Conservation (phyloP, 331 rosid genomes). For the Phaseolus coccineus region DNA sequence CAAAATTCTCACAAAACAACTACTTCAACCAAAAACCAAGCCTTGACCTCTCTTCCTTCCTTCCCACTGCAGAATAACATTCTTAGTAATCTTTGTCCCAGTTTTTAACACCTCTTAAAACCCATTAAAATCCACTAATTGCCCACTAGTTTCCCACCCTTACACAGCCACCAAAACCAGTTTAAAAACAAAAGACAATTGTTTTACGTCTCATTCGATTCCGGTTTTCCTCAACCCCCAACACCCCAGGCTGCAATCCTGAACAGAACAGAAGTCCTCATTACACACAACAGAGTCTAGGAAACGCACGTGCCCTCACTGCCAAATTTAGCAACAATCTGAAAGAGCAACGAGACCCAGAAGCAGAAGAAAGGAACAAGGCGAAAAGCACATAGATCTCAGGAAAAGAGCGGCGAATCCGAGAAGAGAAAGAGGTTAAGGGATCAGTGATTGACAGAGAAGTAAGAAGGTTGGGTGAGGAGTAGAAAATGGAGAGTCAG, state of each 20-base stretch:
- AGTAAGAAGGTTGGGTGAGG: slow-evolving; percentile 1
- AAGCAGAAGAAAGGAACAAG: slow-evolving; percentile 8
- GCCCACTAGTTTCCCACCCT: slow-evolving; percentile 43
- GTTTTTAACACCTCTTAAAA: not conserved
- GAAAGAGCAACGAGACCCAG: slow-evolving; percentile 19
- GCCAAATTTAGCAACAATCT: slow-evolving; percentile 36
- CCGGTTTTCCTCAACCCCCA: slow-evolving; percentile 42
- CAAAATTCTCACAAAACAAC: slow-evolving; percentile 51
- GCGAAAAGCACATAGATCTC: slow-evolving; percentile 47
- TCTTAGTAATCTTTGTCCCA: slow-evolving; percentile 33
- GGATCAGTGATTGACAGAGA: not conserved
- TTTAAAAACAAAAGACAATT: slow-evolving; percentile 40
- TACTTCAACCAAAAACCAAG: slow-evolving; percentile 51
- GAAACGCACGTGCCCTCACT: not conserved
- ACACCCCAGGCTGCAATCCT: slow-evolving; percentile 44
- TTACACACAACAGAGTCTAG: slow-evolving; percentile 21
- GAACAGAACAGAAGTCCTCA: slow-evolving; percentile 42
- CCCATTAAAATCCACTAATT: slow-evolving; percentile 51
- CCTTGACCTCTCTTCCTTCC: slow-evolving; percentile 44
- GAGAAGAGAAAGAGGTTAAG: not conserved
- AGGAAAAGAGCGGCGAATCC: not conserved
- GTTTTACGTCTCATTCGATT: slow-evolving; percentile 55
- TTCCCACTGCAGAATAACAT: slow-evolving; percentile 54
- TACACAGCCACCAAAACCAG: slow-evolving; percentile 54
- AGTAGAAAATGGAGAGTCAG: slow-evolving; percentile 8